Base-by-base conservation (phyloP, 1,284 basidiomycete genomes). In the Fomes fomentarius region DNA sequence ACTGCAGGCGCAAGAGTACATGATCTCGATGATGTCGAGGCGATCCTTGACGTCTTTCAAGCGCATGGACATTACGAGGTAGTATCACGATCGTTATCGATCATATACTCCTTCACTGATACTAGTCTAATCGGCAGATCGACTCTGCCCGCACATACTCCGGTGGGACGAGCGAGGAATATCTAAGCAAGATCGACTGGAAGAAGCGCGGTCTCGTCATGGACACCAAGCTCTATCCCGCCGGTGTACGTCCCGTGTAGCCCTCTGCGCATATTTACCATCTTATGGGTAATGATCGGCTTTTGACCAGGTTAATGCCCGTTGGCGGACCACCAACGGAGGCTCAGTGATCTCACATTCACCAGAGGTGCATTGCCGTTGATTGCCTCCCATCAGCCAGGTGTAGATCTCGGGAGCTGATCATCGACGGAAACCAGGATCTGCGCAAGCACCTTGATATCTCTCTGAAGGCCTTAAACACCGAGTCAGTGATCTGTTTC, bases 1-100 rank as follows among this genome's bases (percentile, higher is more conserved):
- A n/a, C n/a, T n/a, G n/a, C n/a, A n/a, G n/a, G n/a, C n/a, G n/a
- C 79, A 1, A 76, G 83, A 3, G 78, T 85, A 4, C 74, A 81
- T 60, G 74, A 80, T 56, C 57, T 86, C 31, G 71, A 78, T 52
- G 76, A 78, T 15, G 75, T 82, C 22, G 74, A 77, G 40, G 73
- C 72, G 1, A 85, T 86, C 47, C 67, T 86, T 25, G 79, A 85
- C 60, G 74, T 79, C 28, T 85, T 86, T 66, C 75, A 77, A 28
- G 70, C 73, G 7, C 83, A 86, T 66, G 84, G 85, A 0, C 84
- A 85, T 61, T 72, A 60, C 31, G 79, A 81, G 67, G 73, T 77
- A 33, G 38, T 58, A n/a, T n/a, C n/a, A n/a, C n/a, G n/a, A n/a
- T 1, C 5, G 10, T 33, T n/a, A n/a, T n/a, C n/a, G n/a, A n/a